Base-by-base conservation (phyloP, 495 filamentous ascomycete genomes). In the Pyrenopolyporus hunteri region DNA sequence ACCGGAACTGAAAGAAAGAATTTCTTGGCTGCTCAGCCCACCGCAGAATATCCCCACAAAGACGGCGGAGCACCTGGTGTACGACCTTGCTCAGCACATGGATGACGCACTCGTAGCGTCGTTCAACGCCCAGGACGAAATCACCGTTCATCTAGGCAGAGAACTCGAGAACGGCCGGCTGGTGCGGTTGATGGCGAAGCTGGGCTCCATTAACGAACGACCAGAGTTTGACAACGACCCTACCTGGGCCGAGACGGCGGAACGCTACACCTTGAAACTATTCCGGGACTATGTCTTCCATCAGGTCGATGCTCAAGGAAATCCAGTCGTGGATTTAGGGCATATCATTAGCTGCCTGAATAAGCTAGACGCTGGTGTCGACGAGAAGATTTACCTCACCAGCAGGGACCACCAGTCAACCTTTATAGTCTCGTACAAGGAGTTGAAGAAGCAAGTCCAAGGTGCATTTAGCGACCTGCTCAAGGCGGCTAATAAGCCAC, bases 211-310 rank as follows among this genome's bases (percentile, higher is more conserved):
- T 63, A 91, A 90, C 65, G 94, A 98, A 67, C 87, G 94, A 3
- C 91, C 90, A 1, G 93, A 97, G 67, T 87, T 87, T 51, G 89
- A 90, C 17, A 80, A 85, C 20, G 84, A 89, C 46, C 77, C 77
- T 13, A 82, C 85, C 44, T 98, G 92, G 92, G 88, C 90, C 10
- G 92, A 96, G 72, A 93, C 84, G 16, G 92, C 92, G 1, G 89
- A 96, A 59, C 83, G 92, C n/a, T 96, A 95, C 69, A 87, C 86
- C 64, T 75, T 98, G 49, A 95, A 95, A 74, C 80, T 98, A 26
- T 97, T 98, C 80, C 86, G 94, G 36, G 95, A 98, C 73, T 97
- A 95, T 57, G 89, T 97, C 46, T 98, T 97, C 74, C 94, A 98
- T 72, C 91, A 93, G 53, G 91, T 97, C 19, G 91, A 97, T 65